Conservation (phyloP, 768 basidiomycete genomes). For the Xerocomellus amylosporus region DNA sequence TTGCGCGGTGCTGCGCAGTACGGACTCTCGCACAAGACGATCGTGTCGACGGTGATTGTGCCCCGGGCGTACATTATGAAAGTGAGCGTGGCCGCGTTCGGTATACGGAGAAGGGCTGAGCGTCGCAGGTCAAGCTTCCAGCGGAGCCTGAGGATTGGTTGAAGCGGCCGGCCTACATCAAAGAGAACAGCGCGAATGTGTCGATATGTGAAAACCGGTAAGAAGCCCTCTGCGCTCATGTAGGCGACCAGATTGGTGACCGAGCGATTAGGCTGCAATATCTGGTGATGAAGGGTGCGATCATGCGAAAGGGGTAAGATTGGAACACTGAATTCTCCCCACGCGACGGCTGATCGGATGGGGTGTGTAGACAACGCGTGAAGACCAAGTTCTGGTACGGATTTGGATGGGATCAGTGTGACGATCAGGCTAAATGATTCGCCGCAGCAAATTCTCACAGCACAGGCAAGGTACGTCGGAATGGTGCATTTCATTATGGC, state of each 20-base stretch:
- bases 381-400: slow-evolving; percentile 80
- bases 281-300: slow-evolving; percentile 83
- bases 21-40: slow-evolving; percentile 68
- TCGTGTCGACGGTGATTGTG: slow-evolving; percentile 80
- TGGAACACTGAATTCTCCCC: slow-evolving; percentile 2
- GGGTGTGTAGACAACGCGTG: slow-evolving; percentile 62
- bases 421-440: slow-evolving; percentile 10
- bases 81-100: slow-evolving; percentile 36
- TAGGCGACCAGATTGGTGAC: slow-evolving; percentile 12
- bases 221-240: slow-evolving; percentile 9
- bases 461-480: slow-evolving; percentile 41
- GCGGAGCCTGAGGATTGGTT: slow-evolving; percentile 82
- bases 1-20: slow-evolving; percentile 86
- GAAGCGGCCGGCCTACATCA: slow-evolving; percentile 84
- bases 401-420: slow-evolving; percentile 3
- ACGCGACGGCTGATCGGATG: slow-evolving; percentile 18
- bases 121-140: slow-evolving; percentile 73
- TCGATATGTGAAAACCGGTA: slow-evolving; percentile 84
- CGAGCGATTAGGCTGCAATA: slow-evolving; percentile 67
- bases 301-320: slow-evolving; percentile 80
- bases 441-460: slow-evolving; percentile 68
- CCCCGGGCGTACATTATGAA: slow-evolving; percentile 88
- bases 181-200: slow-evolving; percentile 69
- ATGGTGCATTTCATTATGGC: background rate
- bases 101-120: slow-evolving; percentile 2